These are phyloP conservation scores for Cyclanthera cordifolia DNA, from an alignment of 306 rosid genomes.

Conservation along the genomic window DNA sequence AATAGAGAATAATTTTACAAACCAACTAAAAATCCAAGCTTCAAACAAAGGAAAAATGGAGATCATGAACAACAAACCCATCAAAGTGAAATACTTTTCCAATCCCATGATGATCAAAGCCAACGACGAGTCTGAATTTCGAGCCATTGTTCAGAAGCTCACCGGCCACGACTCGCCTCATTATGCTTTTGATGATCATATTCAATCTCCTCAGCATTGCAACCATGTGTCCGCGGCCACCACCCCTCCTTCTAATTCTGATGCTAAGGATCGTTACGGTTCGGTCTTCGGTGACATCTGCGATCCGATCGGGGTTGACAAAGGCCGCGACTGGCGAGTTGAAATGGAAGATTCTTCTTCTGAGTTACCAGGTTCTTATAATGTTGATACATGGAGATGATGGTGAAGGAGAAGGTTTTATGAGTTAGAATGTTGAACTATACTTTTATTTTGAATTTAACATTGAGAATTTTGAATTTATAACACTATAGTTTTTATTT, in stretches of 20 bases:
- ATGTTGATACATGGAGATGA: not conserved
- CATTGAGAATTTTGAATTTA: not conserved
- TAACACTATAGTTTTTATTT: too few relatives aligned
- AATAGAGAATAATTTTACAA: too few relatives aligned
- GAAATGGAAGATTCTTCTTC: not conserved
- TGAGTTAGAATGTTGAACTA: not conserved
- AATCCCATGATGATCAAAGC: constrained; percentile 41
- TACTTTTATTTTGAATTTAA: not conserved
- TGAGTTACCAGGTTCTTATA: not conserved
- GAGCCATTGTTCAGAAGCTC: constrained; percentile 41
- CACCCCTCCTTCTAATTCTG: too few relatives aligned
- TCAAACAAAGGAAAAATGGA: constrained; percentile 13
- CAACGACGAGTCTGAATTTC: constrained; percentile 30
- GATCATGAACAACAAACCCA: constrained; percentile 14
- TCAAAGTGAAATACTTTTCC: constrained; percentile 35
- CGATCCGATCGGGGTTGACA: not conserved
- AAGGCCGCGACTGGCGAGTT: not conserved
- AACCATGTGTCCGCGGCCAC: not conserved
- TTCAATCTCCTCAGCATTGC: not conserved
- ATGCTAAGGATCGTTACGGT: not conserved
- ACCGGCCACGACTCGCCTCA: constrained; percentile 27
- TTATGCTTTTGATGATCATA: not conserved
- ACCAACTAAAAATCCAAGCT: not conserved
- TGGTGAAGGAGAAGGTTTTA: not conserved
- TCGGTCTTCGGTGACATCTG: not conserved